Base-by-base conservation (phyloP, 176 grass and related monocot species). In the Microstegium vimineum region DNA sequence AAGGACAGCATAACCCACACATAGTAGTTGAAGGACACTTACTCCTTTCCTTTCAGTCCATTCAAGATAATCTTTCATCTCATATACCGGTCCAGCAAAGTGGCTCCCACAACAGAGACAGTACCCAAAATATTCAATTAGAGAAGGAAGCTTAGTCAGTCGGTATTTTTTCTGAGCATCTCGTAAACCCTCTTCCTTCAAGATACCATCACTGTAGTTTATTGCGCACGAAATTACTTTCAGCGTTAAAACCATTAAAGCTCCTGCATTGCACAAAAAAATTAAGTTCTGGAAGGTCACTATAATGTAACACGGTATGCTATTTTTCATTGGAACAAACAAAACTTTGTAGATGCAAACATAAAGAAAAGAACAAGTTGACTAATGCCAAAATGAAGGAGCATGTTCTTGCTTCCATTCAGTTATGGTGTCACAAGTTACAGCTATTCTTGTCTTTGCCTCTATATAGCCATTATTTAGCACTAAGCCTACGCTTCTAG, bases 111-210 rank as follows among this genome's bases (percentile, higher is more conserved):
- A 98, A 82, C 92, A 94, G 82, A 98, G 95, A 75, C 92, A 94
- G 82, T 97, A 97, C 75, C 95, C 95, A 79, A 92, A 93, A 87
- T 99, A 99, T 91, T 99, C 96, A 85, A 99, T 63, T 73, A 91
- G 73, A 77, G 96, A 93, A 57, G 93, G 93, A 73, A 84, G 66
- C 80, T 86, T 88, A 73, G 90, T 52, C 69, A 99, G 65, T 40
- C 83, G 88, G 67, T 91, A 80, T 57, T 95, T 95, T 69, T 93
- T 99, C 80, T 99, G 91, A 74, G 91, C 71, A 59, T 99, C 96
- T 35, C 87, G 78, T 30, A 95, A 82, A 60, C 80, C 73, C 63
- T 99, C 96, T 89, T 99, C 96, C 79, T 88, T 90, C 69, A 99
- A 77, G 17, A 91, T 47, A 63, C 96, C 93, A 71, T 99, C 96